Conservation (phyloP, 139 green algal species). For the Edaphochlamys debaryana region DNA sequence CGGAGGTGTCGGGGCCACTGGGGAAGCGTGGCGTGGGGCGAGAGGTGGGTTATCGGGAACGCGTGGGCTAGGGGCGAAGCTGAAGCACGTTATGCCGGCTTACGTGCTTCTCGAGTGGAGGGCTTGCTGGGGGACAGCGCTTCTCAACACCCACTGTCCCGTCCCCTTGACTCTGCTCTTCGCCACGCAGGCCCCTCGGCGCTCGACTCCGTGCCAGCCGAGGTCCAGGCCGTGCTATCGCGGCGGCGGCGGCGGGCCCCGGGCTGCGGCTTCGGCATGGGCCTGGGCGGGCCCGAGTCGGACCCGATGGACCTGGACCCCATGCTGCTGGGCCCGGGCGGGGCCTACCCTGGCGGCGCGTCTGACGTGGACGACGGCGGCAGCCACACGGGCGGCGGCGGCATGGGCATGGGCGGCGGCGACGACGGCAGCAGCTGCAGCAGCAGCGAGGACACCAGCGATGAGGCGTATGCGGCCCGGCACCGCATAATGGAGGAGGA, state of each 20-base stretch:
- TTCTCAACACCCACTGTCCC: too few relatives aligned
- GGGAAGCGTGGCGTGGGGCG: too few relatives aligned
- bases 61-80: too few relatives aligned
- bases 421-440: slow-evolving; percentile 56
- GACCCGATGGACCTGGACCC: too few relatives aligned
- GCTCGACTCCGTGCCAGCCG: slow-evolving; percentile 4
- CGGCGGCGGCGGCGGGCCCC: background rate
- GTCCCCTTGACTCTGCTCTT: too few relatives aligned
- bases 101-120: too few relatives aligned
- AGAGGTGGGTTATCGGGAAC: too few relatives aligned
- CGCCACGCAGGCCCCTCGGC: slow-evolving; percentile 20
- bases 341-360: background rate
- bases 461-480: slow-evolving; percentile 45
- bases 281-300: background rate
- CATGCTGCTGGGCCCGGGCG: too few relatives aligned
- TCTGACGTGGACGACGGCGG: background rate
- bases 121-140: too few relatives aligned
- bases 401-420: background rate
- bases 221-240: slow-evolving; percentile 27
- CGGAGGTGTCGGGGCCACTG: too few relatives aligned
- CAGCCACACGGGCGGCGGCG: background rate
- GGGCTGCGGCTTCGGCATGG: background rate
- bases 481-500: slow-evolving; percentile 56
- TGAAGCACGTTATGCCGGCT: too few relatives aligned
- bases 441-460: slow-evolving; percentile 64